Base-by-base conservation (phyloP, 2,329 filamentous ascomycete species). In the Scytalidium sp. region DNA sequence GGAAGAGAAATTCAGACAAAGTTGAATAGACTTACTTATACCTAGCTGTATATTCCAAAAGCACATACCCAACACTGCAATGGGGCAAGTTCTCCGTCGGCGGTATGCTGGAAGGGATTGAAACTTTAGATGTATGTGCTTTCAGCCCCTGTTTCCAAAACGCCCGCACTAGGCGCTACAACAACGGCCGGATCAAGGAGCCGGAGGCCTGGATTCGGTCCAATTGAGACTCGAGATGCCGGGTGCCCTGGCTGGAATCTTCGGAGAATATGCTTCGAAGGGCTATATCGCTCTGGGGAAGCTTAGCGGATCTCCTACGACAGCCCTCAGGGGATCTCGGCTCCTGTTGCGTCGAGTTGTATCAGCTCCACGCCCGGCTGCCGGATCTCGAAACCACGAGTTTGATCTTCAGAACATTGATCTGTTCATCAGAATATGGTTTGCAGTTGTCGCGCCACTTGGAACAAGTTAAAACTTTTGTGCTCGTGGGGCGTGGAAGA, bases 341-440 rank as follows among this genome's bases (percentile, higher is more conserved):
- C 41, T 22, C 41, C 41, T 25, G 19, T 13, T 11, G 19, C 19
- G 17, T 43, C 13, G 22, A 10, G 20, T n/a, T 43, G 41, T 43
- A 43, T 43, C 19, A 75, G 56, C 9, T 72, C 74, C 64, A 75
- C 72, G 4, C 70, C 71, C 17, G 22, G 19, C 41, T 25, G 22
- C 19, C 3, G n/a, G 8, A 19, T 43, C 41, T 17, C 41, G 19
- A 43, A 22, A 25, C 41, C 22, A 43, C 22, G 15, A 21, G 41
- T 43, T 6, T 43, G 32, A 36, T 36, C 32, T 36, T 5, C 32
- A n/a, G 15, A 15, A 36, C 7, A 29, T 7, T 36, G 5, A 15
- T 36, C 32, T 36, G 32, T 4, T 8, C 11, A n/a, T 15, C 15
- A n/a, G 17, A 36, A 10, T 10, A 15, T 4, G 32, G 17, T 36